Evolutionary conservation across 1,284 basidiomycete genomes (phyloP).

Genomic region (Trichosporon inkin): DNA sequence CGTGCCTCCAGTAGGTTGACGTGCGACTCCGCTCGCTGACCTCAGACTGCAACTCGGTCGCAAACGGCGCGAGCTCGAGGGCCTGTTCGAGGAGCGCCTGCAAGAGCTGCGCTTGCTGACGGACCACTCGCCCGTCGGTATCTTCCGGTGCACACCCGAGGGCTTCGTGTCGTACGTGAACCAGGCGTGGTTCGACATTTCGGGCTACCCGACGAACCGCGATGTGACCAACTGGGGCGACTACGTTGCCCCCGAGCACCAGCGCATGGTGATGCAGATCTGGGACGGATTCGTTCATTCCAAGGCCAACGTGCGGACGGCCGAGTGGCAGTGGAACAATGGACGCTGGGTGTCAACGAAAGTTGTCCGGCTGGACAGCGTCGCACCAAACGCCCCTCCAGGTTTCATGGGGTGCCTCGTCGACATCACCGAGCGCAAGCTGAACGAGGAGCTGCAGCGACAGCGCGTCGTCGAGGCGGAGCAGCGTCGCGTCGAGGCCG

Average conservation of each 20-base stretch:
- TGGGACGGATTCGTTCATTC: conserved; percentile 27
- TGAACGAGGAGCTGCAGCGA: conserved; percentile 41
- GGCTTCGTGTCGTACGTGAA: conserved; percentile 41
- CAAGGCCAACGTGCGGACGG: conserved; percentile 4
- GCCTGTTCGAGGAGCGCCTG: conserved; percentile 40
- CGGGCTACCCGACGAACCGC: conserved; percentile 27
- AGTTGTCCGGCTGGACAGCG: conserved; percentile 39
- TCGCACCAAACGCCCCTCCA: conserved; percentile 26
- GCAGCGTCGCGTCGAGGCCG: conserved; percentile 43
- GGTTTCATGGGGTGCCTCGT: conserved; percentile 42
- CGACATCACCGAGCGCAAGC: conserved; percentile 46
- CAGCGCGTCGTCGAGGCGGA: conserved; percentile 44
- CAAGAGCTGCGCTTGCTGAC: conserved; percentile 43
- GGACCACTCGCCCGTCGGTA: conserved; percentile 43
- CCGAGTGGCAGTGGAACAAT: conserved; percentile 37
- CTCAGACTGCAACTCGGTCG: conserved; percentile 41
- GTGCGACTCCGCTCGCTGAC: conserved; percentile 11
- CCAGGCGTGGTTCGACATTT: conserved; percentile 37
- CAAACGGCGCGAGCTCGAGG: conserved; percentile 34
- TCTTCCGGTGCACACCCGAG: conserved; percentile 39
- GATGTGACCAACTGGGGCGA: conserved; percentile 35
- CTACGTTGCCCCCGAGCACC: conserved; percentile 25
- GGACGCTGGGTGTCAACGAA: conserved; percentile 34
- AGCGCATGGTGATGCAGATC: conserved; percentile 21
- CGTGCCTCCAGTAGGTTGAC: conserved; percentile 39